Percentiles rank a stretch among this genome's conserved stretches.
These are phyloP conservation scores for Orbilia blumenaviensis DNA, from an alignment of 2,329 filamentous ascomycete species.

Conservation along the genomic window DNA sequence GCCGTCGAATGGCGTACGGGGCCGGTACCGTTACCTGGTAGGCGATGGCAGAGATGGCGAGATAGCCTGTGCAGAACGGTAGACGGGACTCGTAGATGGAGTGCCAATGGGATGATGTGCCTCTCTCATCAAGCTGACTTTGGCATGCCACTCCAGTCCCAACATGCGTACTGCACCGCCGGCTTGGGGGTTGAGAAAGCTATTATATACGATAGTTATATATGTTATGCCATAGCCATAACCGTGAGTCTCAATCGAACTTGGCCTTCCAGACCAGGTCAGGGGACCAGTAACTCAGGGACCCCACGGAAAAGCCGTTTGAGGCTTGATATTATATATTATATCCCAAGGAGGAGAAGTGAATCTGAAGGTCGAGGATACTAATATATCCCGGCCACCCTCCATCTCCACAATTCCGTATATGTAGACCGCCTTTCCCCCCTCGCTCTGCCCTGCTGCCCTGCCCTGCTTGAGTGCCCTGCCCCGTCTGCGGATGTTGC, in stretches of 20 bases:
- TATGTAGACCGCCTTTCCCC: constrained; percentile 1
- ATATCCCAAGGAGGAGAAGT: background rate
- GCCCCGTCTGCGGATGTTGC: constrained; percentile 28
- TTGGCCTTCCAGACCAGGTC: too few relatives aligned
- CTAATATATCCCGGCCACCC: constrained; percentile 41
- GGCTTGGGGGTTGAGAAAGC: too few relatives aligned
- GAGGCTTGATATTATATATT: background rate
- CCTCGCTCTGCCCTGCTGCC: background rate
- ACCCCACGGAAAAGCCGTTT: constrained; percentile 21
- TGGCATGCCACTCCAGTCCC: background rate
- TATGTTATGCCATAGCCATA: background rate
- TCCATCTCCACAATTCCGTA: constrained; percentile 31
- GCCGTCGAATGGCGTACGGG: constrained; percentile 47
- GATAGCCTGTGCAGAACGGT: constrained; percentile 18
- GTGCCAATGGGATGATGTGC: constrained; percentile 49
- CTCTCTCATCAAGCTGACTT: constrained; percentile 26
- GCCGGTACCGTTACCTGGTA: constrained; percentile 50
- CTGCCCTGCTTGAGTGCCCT: constrained; percentile 17
- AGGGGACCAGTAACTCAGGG: background rate
- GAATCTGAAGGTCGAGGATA: constrained; percentile 8
- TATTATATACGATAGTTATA: background rate
- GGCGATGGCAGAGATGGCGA: constrained; percentile 42
- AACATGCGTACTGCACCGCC: background rate
- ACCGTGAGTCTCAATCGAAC: too few relatives aligned
- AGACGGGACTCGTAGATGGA: constrained; percentile 25